Conservation (phyloP, 2,329 filamentous ascomycete genomes). For the Trichoderma lentiforme region DNA sequence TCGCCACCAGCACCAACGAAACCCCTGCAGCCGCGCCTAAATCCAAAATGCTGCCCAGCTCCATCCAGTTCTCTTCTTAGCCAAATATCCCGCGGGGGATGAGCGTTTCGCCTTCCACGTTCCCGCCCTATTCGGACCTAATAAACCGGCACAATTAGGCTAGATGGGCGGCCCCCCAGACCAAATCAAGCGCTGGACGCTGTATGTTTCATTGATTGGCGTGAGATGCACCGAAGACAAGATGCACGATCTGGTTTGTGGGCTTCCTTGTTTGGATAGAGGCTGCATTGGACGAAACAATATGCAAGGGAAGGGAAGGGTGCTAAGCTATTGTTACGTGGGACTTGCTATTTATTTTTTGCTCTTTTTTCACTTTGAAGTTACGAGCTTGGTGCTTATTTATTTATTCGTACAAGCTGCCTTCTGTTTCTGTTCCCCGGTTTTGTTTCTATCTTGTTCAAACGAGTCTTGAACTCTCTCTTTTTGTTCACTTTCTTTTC, state of each 20-base stretch:
- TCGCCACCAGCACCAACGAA: background rate
- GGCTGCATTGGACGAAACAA: slow-evolving; percentile 6
- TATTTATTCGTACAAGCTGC: background rate
- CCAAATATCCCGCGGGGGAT: background rate
- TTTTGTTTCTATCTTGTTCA: background rate
- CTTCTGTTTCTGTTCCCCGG: background rate
- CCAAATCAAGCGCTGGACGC: background rate
- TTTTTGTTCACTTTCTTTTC: background rate
- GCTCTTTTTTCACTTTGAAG: background rate
- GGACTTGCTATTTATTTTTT: slow-evolving; percentile 8
- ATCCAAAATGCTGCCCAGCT: background rate
- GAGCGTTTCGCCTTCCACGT: background rate
- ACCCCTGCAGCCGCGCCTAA: slow-evolving; percentile 9
- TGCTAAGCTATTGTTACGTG: background rate
- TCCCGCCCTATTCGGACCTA: slow-evolving; percentile 6
- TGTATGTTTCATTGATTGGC: background rate
- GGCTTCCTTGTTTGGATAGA: slow-evolving; percentile 16
- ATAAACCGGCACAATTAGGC: background rate
- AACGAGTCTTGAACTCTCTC: background rate
- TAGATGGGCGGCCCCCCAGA: background rate
- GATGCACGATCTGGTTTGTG: background rate
- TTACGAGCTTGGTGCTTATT: background rate
- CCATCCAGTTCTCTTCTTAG: background rate
- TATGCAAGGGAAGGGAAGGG: background rate
- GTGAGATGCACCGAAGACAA: background rate